A percentile compares a stretch with the other conserved stretches of the same genome.
Evolutionary conservation across 371 early-diverging fungal species (phyloP).

Genomic region (Parasitella parasitica): DNA sequence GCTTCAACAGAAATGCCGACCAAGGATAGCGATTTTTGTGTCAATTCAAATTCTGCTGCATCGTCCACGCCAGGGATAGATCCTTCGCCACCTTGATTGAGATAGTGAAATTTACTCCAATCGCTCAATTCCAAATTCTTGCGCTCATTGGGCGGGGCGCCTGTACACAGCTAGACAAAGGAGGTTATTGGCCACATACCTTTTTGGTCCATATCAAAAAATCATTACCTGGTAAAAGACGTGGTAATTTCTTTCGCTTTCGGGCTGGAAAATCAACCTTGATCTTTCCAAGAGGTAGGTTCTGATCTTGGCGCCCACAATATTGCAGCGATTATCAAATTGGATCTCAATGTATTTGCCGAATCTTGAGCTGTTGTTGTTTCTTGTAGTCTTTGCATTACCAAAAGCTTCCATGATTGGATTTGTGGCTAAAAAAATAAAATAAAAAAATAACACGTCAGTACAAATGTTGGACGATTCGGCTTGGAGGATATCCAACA

Average conservation of each 20-base stretch:
- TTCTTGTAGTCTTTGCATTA: conserved; percentile 99
- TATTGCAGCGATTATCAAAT: conserved; percentile 77
- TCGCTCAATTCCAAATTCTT: conserved; percentile 75
- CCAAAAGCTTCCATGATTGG: conserved; percentile 99
- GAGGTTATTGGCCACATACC: no score
- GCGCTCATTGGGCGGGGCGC: conserved; percentile 79
- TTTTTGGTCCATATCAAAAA: no score
- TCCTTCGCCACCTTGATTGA: conserved; percentile 85
- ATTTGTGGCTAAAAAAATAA: conserved; percentile 97
- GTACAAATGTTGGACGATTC: not conserved
- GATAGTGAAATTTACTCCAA: conserved; percentile 82
- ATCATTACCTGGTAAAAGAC: conserved; percentile 90
- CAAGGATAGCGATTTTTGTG: conserved; percentile 80
- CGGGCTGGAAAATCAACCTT: conserved; percentile 94
- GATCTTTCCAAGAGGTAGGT: conserved; percentile 98
- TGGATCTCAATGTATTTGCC: conserved; percentile 98
- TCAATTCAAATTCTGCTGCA: conserved; percentile 85
- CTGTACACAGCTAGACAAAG: conserved; percentile 87
- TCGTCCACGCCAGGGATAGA: conserved; percentile 88
- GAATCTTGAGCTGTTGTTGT: conserved; percentile 98
- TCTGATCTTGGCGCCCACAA: conserved; percentile 94
- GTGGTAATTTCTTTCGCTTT: conserved; percentile 97
- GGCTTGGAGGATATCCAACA: conserved; percentile 4
- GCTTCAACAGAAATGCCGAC: conserved; percentile 81
- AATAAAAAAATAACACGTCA: no score